Conservation (phyloP, 192 early-diverging fungal genomes). For the Coemansia sp. region DNA sequence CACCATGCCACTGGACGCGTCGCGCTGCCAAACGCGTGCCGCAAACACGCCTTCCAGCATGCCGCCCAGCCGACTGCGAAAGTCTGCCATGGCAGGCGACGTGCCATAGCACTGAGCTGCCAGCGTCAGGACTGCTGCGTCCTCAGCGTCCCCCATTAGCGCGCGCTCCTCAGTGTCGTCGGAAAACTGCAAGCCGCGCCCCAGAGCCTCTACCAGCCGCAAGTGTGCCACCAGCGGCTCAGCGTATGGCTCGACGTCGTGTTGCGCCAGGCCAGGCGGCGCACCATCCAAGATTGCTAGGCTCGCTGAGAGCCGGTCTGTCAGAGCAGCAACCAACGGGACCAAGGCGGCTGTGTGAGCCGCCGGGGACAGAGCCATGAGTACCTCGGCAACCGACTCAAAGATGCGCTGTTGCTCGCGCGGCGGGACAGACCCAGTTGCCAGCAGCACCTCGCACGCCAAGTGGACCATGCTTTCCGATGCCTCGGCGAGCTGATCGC, state of each 20-base stretch:
- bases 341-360: conserved; percentile 17
- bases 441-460: conserved; percentile 55
- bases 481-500: conserved; percentile 59
- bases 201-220: conserved; percentile 35
- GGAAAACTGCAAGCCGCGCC: conserved; percentile 42
- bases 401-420: conserved; percentile 52
- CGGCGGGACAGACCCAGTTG: conserved; percentile 25
- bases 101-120: conserved; percentile 39
- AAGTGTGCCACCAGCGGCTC: conserved; percentile 18
- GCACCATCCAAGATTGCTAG: conserved; percentile 12
- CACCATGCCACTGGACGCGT: conserved; percentile 3
- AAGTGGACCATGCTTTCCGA: conserved; percentile 60
- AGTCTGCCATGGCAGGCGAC: conserved; percentile 18
- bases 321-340: conserved; percentile 23
- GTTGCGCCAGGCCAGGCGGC: not conserved
- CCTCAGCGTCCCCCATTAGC: conserved; percentile 26
- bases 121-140: not conserved
- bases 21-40: conserved; percentile 12
- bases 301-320: conserved; percentile 4
- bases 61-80: conserved; percentile 13
- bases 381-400: conserved; percentile 47
- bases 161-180: conserved; percentile 48
- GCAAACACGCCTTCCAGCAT: conserved; percentile 16
- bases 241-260: conserved; percentile 19
- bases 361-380: conserved; percentile 23